Conservation (phyloP, 345 rosid genomes). For the Eucalyptus marginata region DNA sequence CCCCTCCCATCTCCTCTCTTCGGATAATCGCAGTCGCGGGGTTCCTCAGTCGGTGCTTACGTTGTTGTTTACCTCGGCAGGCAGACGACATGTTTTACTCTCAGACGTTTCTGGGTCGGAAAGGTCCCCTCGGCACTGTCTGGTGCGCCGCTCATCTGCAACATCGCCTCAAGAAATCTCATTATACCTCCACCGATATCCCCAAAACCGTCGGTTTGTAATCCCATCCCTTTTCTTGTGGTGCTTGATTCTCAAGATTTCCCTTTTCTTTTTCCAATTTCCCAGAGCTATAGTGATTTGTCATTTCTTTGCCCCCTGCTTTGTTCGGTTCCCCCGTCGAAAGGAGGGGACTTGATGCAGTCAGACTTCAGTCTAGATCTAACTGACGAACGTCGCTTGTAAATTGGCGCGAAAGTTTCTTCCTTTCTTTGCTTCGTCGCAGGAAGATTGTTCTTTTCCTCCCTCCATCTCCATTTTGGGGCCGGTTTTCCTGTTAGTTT, state of each 20-base stretch:
- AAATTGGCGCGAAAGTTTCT: not conserved
- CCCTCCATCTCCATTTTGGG: not conserved
- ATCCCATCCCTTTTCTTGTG: not conserved
- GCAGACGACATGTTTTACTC: constrained; percentile 50
- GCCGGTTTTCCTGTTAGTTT: not conserved
- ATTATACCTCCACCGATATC: constrained; percentile 63
- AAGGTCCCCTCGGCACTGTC: constrained; percentile 70
- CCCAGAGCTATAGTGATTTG: not conserved
- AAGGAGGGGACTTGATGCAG: not conserved
- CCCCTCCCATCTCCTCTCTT: not conserved
- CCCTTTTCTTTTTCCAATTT: not conserved
- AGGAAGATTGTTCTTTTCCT: not conserved
- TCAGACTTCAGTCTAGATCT: not conserved
- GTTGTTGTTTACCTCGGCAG: not conserved
- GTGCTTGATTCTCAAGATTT: not conserved
- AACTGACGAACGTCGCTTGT: not conserved
- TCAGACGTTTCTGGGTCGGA: constrained; percentile 55
- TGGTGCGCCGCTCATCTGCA: constrained; percentile 92
- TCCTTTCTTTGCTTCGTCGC: not conserved
- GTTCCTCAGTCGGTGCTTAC: not conserved
- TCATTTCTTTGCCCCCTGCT: not conserved
- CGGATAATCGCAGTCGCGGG: not conserved
- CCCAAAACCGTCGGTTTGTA: constrained; percentile 40
- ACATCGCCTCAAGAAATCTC: constrained; percentile 69
- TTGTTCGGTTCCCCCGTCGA: not conserved